Percentiles rank a stretch among this genome's conserved stretches.
Conservation (phyloP, 805 yeast genomes). For the Clavispora carvajalis region DNA sequence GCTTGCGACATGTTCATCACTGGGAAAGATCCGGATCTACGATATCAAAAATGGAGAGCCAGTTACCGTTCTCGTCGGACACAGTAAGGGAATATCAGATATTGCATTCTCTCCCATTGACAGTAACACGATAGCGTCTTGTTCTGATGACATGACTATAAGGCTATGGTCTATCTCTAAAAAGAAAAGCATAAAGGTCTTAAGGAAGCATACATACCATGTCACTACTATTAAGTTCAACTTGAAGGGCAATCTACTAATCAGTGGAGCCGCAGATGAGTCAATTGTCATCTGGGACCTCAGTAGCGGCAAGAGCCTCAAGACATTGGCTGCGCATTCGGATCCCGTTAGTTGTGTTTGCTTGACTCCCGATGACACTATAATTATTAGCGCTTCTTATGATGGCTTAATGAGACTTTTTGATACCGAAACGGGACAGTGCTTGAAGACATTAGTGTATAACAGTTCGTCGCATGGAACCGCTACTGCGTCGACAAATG, state of each 20-base stretch:
- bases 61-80: slow-evolving; percentile 42
- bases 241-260: slow-evolving; percentile 68
- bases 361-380: slow-evolving; percentile 71
- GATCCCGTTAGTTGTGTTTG: slow-evolving; percentile 81
- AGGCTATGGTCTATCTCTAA: slow-evolving; percentile 61
- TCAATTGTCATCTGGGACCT: slow-evolving; percentile 90
- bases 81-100: slow-evolving; percentile 67
- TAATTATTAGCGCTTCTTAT: slow-evolving; percentile 79
- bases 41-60: slow-evolving; percentile 15
- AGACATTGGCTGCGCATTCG: slow-evolving; percentile 86
- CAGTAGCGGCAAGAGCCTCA: slow-evolving; percentile 58
- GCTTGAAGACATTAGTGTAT: slow-evolving; percentile 82
- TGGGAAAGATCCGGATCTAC: slow-evolving; percentile 24
- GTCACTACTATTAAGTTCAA: slow-evolving; percentile 70
- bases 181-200: slow-evolving; percentile 44
- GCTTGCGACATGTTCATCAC: slow-evolving; percentile 48
- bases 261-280: slow-evolving; percentile 86
- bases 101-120: slow-evolving; percentile 71
- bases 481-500: slow-evolving; percentile 52
- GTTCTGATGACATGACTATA: slow-evolving; percentile 79
- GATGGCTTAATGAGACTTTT: slow-evolving; percentile 90
- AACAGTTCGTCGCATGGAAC: slow-evolving; percentile 58
- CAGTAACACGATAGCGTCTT: slow-evolving; percentile 68
- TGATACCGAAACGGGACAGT: slow-evolving; percentile 85
- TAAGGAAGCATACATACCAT: slow-evolving; percentile 81